Base-by-base conservation (phyloP, 2,329 filamentous ascomycete species). In the Neocucurbitaria cava region DNA sequence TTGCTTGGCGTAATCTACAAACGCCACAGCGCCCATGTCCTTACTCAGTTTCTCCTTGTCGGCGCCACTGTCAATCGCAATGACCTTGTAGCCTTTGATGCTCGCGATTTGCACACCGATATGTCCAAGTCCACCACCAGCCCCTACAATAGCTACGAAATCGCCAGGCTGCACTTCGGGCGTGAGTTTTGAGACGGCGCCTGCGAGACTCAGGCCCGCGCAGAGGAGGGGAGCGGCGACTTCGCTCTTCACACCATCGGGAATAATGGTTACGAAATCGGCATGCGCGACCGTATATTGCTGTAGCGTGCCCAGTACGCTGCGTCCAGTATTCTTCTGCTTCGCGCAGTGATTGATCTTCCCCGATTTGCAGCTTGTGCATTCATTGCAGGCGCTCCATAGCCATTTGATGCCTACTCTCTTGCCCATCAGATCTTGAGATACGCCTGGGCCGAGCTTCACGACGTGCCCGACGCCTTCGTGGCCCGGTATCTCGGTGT, bases 141-240 rank as follows among this genome's bases (percentile, higher is more conserved):
- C 92, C 66, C 92, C 92, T 49, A 95, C 89, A 62, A 96, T 89
- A 59, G 90, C 92, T 13, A 96, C 86, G 20, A 81, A 88, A 73
- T 95, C 86, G 18, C 91, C 91, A 1, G 90, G 85, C 43, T 83
- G 80, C 24, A 85, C 87, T 42, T 86, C 87, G 0, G 90, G 91
- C 75, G 92, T 89, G 13, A 89, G 89, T 79, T 92, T 94, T 81
- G 94, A 95, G 52, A 94, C 90, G 2, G 90, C 82, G 0, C 92
- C 91, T 1, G 92, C 96, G 36, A 96, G 79, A 23, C 91, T 74
- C 20, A 75, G 41, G 13, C 73, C 72, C 18, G 73, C 73, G 39
- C 73, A 76, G 1, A 76, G 61, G 26, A 76, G 54, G 23, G 73
- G 73, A 5, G 73, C 73, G 0, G 72, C 72, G 9, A 76, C 64